phyloP scores from a whole-genome alignment of 2,329 filamentous ascomycete genomes.

The Gliomastix tumulicola region DNA sequence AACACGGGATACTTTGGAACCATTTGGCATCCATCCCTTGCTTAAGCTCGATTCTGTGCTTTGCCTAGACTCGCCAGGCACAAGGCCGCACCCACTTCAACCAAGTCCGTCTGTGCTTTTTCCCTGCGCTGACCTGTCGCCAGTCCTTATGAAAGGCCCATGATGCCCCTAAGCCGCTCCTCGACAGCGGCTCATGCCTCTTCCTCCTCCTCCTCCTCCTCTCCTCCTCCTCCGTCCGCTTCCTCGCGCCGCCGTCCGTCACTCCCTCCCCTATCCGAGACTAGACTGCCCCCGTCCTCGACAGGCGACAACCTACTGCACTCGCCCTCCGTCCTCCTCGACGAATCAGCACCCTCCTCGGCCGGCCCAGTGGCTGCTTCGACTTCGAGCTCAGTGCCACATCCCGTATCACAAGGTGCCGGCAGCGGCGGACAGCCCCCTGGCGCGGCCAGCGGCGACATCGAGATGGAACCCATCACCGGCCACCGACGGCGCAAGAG shows the following conservation, averaged over 20 bases:
- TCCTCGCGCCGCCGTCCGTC: no score
- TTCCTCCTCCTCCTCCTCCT: not conserved
- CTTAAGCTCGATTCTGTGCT: not conserved
- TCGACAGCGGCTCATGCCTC: not conserved
- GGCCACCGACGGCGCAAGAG: slow-evolving; percentile 45
- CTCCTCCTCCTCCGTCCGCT: not conserved
- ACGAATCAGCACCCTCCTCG: slow-evolving; percentile 2
- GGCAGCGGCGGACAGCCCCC: not conserved
- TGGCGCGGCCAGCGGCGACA: slow-evolving; percentile 25
- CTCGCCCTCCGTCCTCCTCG: not conserved
- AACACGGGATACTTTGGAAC: no score
- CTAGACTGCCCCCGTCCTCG: not conserved
- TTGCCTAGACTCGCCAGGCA: no score
- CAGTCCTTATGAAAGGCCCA: slow-evolving; percentile 3
- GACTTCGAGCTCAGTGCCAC: not conserved
- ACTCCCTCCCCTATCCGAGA: slow-evolving; percentile 4
- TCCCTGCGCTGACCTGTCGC: no score
- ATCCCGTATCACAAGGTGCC: not conserved
- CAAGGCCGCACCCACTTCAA: no score
- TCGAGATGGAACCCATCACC: slow-evolving; percentile 50
- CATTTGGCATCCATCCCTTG: not conserved
- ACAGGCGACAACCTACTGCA: not conserved
- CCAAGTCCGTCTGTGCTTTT: no score
- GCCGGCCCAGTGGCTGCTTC: not conserved
- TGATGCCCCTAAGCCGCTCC: slow-evolving; percentile 3